phyloP scores from a whole-genome alignment of 2,329 filamentous ascomycete species.

The Coniochaeta sp. region DNA sequence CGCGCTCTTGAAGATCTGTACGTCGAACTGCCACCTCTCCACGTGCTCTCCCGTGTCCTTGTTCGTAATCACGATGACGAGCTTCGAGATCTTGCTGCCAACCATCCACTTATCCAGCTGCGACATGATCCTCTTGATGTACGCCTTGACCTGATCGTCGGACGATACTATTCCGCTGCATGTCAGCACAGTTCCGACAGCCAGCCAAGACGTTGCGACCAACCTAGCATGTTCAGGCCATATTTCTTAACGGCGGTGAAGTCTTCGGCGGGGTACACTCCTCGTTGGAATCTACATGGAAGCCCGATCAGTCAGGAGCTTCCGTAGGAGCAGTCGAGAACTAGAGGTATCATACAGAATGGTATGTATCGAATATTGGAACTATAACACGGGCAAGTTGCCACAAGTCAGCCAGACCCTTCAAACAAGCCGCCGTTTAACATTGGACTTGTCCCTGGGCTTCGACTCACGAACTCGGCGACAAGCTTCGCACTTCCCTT shows the following conservation, averaged over 20 bases:
- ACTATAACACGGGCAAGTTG: constrained; percentile 38
- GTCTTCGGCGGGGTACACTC: constrained; percentile 87
- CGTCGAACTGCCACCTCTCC: constrained; percentile 97
- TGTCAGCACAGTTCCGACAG: constrained; percentile 12
- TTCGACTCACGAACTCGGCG: constrained; percentile 76
- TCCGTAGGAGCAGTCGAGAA: background rate
- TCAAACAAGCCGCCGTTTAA: background rate
- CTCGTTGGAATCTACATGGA: constrained; percentile 66
- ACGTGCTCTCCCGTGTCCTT: constrained; percentile 96
- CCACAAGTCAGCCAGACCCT: background rate
- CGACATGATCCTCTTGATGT: constrained; percentile 99
- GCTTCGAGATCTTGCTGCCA: constrained; percentile 91
- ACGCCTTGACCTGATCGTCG: constrained; percentile 97
- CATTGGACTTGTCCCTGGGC: background rate
- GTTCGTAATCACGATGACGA: constrained; percentile 92
- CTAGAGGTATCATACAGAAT: constrained; percentile 59
- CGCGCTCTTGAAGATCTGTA: constrained; percentile 51
- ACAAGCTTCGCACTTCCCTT: constrained; percentile 81
- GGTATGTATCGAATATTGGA: constrained; percentile 97
- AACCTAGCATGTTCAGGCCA: constrained; percentile 92
- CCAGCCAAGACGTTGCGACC: constrained; percentile 12
- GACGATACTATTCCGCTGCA: constrained; percentile 57
- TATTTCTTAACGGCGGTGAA: constrained; percentile 99
- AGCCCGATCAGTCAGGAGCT: constrained; percentile 11
- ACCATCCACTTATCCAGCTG: constrained; percentile 98